A percentile compares a stretch with the other conserved stretches of the same genome.
Evolutionary conservation across 495 filamentous ascomycete species (phyloP).

Genomic region (Aspergillus campestris): DNA sequence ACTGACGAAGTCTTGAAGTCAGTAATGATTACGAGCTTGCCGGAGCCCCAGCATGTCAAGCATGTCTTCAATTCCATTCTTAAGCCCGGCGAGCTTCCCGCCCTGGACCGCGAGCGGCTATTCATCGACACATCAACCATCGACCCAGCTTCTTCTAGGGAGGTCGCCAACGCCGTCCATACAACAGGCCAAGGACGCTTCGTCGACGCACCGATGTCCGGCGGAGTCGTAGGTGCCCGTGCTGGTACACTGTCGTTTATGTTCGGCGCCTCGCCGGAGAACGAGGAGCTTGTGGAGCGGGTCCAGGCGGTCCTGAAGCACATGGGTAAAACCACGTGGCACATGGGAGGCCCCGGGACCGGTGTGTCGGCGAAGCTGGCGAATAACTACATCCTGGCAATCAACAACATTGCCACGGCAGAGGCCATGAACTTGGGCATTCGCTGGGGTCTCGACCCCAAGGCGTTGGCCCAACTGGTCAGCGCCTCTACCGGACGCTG

Average conservation of each 20-base stretch:
- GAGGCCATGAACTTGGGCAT: constrained; percentile 92
- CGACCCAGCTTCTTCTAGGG: constrained; percentile 66
- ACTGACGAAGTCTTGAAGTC: constrained; percentile 38
- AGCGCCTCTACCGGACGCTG: constrained; percentile 80
- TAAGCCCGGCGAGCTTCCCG: constrained; percentile 30
- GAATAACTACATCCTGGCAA: constrained; percentile 87
- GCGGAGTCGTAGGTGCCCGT: constrained; percentile 73
- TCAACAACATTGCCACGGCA: constrained; percentile 86
- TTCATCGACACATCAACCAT: constrained; percentile 86
- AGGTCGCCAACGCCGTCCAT: constrained; percentile 54
- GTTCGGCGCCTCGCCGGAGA: constrained; percentile 57
- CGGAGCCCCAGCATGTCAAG: constrained; percentile 71
- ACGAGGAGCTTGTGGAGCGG: constrained; percentile 46
- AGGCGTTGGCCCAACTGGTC: constrained; percentile 68
- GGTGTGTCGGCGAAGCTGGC: constrained; percentile 82
- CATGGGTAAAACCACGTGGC: constrained; percentile 77
- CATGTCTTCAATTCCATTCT: constrained; percentile 61
- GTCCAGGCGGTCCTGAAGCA: constrained; percentile 55
- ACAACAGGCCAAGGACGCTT: constrained; percentile 50
- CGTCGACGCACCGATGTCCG: constrained; percentile 76
- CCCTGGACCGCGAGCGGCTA: constrained; percentile 42
- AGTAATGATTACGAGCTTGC: constrained; percentile 70
- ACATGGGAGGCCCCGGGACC: constrained; percentile 70
- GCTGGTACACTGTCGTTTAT: constrained; percentile 78
- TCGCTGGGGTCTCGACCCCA: constrained; percentile 73